A percentile compares a stretch with the other conserved stretches of the same genome.
phyloP scores from a whole-genome alignment of 2,329 filamentous ascomycete species.

The Penicillium palitans region DNA sequence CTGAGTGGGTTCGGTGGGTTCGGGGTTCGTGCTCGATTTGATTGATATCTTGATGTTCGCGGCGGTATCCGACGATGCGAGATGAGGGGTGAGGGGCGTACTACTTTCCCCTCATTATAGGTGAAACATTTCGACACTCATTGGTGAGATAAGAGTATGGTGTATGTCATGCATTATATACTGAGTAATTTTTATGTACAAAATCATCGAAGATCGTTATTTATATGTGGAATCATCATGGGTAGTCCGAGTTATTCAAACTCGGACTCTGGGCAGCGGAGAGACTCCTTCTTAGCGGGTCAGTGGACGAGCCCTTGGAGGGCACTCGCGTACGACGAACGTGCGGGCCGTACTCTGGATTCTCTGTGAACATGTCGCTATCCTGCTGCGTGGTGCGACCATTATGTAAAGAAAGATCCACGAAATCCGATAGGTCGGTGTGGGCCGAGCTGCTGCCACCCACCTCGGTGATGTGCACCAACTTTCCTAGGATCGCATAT shows the following conservation, averaged over 20 bases:
- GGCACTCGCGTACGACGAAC: slow-evolving; percentile 2
- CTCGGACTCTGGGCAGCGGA: slow-evolving; percentile 7
- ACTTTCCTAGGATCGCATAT: slow-evolving; percentile 46
- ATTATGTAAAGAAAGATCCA: slow-evolving; percentile 24
- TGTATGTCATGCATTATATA: slow-evolving; percentile 7
- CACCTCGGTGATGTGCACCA: slow-evolving; percentile 33
- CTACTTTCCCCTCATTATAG: slow-evolving; percentile 7
- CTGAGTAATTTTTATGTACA: slow-evolving; percentile 9
- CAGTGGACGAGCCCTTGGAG: slow-evolving; percentile 17
- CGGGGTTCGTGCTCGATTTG: not conserved
- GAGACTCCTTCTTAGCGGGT: slow-evolving; percentile 11
- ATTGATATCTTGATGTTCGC: not conserved
- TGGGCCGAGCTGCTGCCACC: slow-evolving; percentile 17
- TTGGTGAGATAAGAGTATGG: not conserved
- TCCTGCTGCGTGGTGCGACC: slow-evolving; percentile 11
- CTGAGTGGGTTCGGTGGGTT: not conserved
- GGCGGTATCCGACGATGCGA: slow-evolving; percentile 20
- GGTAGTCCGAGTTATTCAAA: slow-evolving; percentile 6
- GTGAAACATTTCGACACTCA: not conserved
- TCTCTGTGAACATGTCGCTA: slow-evolving; percentile 11
- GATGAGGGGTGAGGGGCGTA: slow-evolving; percentile 9
- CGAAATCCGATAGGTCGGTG: slow-evolving; percentile 27
- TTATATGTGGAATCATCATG: slow-evolving; percentile 13
- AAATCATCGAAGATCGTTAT: slow-evolving; percentile 2
- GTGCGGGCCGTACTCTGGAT: slow-evolving; percentile 4